These are phyloP conservation scores for Thermochaetoides dissita DNA, from an alignment of 2,329 filamentous ascomycete species.

Conservation along the genomic window DNA sequence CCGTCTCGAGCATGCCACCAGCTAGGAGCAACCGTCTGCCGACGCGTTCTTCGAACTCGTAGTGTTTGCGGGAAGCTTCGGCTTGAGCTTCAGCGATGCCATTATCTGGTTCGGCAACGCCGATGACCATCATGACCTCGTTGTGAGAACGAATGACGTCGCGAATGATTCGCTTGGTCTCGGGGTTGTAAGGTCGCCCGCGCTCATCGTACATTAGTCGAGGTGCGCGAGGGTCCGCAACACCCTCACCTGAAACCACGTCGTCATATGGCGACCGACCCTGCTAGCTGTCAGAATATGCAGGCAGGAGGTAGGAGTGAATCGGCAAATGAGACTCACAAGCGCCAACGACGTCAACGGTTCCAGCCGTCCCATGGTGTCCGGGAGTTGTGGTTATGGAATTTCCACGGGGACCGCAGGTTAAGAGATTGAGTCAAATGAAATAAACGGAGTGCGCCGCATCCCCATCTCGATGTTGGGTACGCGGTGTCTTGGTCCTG, in stretches of 20 bases:
- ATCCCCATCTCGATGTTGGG: too few relatives aligned
- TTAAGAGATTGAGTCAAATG: too few relatives aligned
- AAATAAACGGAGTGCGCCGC: too few relatives aligned
- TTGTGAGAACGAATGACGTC: slow-evolving; percentile 47
- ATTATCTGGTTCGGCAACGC: slow-evolving; percentile 45
- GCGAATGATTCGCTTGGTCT: slow-evolving; percentile 40
- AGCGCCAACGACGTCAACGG: slow-evolving; percentile 43
- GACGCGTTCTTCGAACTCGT: slow-evolving; percentile 32
- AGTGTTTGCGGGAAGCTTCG: slow-evolving; percentile 28
- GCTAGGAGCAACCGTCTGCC: slow-evolving; percentile 26
- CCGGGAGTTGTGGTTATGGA: too few relatives aligned
- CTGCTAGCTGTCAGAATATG: slow-evolving; percentile 20
- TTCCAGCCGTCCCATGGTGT: slow-evolving; percentile 38
- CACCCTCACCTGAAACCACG: slow-evolving; percentile 35
- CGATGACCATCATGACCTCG: slow-evolving; percentile 49
- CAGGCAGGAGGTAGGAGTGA: slow-evolving; percentile 1
- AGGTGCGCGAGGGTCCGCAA: slow-evolving; percentile 26
- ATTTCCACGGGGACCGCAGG: too few relatives aligned
- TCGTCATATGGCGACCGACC: slow-evolving; percentile 48
- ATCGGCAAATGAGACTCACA: slow-evolving; percentile 23
- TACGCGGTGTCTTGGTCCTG: too few relatives aligned
- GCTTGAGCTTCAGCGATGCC: slow-evolving; percentile 24
- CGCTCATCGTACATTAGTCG: slow-evolving; percentile 39
- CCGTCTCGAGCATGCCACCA: slow-evolving; percentile 26
- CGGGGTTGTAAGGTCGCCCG: slow-evolving; percentile 40